Conservation (phyloP, 805 yeast species). For the Schwanniomyces occidentalis region DNA sequence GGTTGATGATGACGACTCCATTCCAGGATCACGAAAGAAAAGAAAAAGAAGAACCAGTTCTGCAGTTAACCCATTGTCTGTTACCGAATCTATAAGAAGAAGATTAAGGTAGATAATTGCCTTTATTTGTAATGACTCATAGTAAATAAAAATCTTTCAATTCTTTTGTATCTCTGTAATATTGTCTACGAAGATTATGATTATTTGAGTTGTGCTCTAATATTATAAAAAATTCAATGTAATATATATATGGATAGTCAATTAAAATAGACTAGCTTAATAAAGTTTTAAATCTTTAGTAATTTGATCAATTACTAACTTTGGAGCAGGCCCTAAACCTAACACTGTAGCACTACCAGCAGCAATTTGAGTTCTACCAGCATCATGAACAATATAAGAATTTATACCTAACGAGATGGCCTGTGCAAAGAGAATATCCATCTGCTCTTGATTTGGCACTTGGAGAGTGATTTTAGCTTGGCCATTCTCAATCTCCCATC, state of each 20-base stretch:
- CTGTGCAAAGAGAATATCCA: conserved; percentile 75
- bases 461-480: conserved; percentile 93
- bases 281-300: conserved; percentile 79
- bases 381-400: conserved; percentile 85
- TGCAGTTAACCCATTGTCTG: conserved; percentile 41
- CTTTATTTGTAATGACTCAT: too few species aligned
- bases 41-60: conserved; percentile 42
- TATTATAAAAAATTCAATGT: too few species aligned
- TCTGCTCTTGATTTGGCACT: conserved; percentile 63
- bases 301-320: conserved; percentile 70
- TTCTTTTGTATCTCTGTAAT: too few species aligned
- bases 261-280: too few species aligned
- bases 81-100: conserved; percentile 12
- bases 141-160: too few species aligned
- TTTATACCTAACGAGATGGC: conserved; percentile 81
- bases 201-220: too few species aligned
- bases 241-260: too few species aligned
- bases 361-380: conserved; percentile 96
- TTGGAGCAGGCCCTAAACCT: conserved; percentile 98
- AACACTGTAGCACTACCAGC: conserved; percentile 94
- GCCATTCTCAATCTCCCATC: conserved; percentile 80
- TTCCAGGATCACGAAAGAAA: conserved; percentile 23
- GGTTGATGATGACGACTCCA: conserved; percentile 36
- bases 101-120: conserved; percentile 9
- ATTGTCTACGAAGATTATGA: too few species aligned